These are phyloP conservation scores for Lepidium didymum DNA, from an alignment of 345 rosid genomes.

Conservation along the genomic window DNA sequence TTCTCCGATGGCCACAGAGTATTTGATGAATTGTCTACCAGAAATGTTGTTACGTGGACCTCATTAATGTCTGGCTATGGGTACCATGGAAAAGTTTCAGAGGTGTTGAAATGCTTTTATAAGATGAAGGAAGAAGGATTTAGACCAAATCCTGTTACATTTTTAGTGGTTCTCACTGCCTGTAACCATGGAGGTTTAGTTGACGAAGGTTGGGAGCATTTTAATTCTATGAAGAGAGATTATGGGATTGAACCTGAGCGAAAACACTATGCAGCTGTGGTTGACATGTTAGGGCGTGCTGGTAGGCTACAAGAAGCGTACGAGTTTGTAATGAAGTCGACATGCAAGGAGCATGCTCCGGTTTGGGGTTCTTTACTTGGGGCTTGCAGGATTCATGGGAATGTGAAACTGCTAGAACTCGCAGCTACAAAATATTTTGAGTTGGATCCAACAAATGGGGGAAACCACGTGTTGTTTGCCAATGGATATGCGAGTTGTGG, in stretches of 20 bases:
- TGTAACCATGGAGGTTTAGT: conserved; percentile 72
- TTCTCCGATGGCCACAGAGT: conserved; percentile 40
- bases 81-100: conserved; percentile 50
- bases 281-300: conserved; percentile 61
- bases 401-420: conserved; percentile 42
- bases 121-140: conserved; percentile 54
- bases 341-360: conserved; percentile 47
- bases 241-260: conserved; percentile 54
- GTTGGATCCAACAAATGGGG: conserved; percentile 55
- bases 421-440: conserved; percentile 49
- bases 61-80: conserved; percentile 65
- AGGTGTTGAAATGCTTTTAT: conserved; percentile 55
- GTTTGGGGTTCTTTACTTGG: conserved; percentile 72
- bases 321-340: conserved; percentile 48
- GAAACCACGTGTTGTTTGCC: conserved; percentile 58
- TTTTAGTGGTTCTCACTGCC: conserved; percentile 62
- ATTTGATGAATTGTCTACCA: conserved; percentile 33
- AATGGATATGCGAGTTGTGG: conserved; percentile 62
- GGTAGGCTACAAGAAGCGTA: conserved; percentile 63
- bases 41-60: conserved; percentile 65
- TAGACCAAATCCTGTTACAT: conserved; percentile 57
- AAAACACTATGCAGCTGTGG: conserved; percentile 64
- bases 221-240: conserved; percentile 46
- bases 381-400: conserved; percentile 59
- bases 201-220: conserved; percentile 44